phyloP scores from a whole-genome alignment of 768 basidiomycete species.

The Russula compacta region DNA sequence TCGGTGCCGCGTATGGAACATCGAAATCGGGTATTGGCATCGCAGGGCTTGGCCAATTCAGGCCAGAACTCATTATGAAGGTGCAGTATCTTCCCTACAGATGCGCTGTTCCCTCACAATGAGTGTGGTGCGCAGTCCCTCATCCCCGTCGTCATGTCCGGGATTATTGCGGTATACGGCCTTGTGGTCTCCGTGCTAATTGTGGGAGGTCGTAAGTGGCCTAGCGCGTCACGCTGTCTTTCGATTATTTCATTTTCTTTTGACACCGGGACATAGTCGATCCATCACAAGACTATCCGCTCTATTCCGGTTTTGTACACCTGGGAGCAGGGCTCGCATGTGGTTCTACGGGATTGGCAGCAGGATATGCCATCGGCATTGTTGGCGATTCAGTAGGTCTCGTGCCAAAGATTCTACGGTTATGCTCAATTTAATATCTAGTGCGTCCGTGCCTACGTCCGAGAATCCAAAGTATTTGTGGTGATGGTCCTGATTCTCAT shows the following conservation, averaged over 20 bases:
- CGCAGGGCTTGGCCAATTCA: constrained; percentile 86
- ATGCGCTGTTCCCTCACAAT: not conserved
- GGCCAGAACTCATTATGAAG: constrained; percentile 98
- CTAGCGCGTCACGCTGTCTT: not conserved
- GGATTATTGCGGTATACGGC: constrained; percentile 99
- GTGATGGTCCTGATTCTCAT: constrained; percentile 98
- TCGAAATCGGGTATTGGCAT: constrained; percentile 97
- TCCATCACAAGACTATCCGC: constrained; percentile 30
- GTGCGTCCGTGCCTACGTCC: constrained; percentile 91
- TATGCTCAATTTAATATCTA: constrained; percentile 1
- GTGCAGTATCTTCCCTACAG: constrained; percentile 32
- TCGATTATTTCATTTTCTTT: not conserved
- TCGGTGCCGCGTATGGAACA: constrained; percentile 94
- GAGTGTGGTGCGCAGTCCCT: constrained; percentile 1
- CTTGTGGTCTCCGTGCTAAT: constrained; percentile 99
- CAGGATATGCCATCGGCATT: constrained; percentile 96
- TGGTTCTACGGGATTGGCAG: constrained; percentile 90
- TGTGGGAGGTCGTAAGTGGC: constrained; percentile 66
- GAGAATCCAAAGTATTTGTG: constrained; percentile 89
- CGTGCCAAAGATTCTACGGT: not conserved
- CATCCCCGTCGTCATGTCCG: constrained; percentile 98
- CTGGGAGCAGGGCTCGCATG: constrained; percentile 91
- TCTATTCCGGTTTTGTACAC: constrained; percentile 89
- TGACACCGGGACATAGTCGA: constrained; percentile 12
- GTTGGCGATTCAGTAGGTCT: constrained; percentile 79